Evolutionary conservation across 73 alveolate species (phyloP).

Genomic region (Paraurostyla sp.): DNA sequence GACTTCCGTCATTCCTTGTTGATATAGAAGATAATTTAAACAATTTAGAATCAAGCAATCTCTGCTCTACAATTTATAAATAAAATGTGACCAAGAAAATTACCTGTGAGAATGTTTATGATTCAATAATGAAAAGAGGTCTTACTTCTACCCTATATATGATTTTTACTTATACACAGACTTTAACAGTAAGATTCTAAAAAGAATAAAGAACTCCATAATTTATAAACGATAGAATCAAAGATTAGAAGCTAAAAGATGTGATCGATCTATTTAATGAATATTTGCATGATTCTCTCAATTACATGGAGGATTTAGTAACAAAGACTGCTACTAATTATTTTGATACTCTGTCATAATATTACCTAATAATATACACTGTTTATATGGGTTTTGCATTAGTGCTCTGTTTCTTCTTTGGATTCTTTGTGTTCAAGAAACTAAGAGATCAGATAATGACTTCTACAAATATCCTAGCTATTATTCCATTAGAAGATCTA

Average conservation of each 20-base stretch:
- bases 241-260: background rate
- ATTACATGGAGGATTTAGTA: background rate
- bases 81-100: background rate
- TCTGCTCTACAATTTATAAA: background rate
- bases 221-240: background rate
- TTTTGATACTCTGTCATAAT: background rate
- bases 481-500: conserved; percentile 31
- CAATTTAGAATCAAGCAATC: background rate
- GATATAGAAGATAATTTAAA: background rate
- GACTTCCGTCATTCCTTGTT: background rate
- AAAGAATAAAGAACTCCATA: conserved; percentile 12
- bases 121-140: conserved; percentile 14
- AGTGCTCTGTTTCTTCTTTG: conserved; percentile 30
- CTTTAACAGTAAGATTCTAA: background rate
- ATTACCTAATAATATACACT: background rate
- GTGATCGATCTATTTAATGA: conserved; percentile 5
- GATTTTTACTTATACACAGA: conserved; percentile 20
- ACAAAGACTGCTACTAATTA: background rate
- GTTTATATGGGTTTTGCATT: conserved; percentile 1
- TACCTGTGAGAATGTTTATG: background rate
- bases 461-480: conserved; percentile 33
- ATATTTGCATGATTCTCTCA: conserved; percentile 28
- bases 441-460: conserved; percentile 35
- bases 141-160: conserved; percentile 30
- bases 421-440: conserved; percentile 32